Percentiles rank a stretch among this genome's conserved stretches.
Evolutionary conservation across 441 rosid genomes (phyloP).

Genomic region (Pelargonium australe): DNA sequence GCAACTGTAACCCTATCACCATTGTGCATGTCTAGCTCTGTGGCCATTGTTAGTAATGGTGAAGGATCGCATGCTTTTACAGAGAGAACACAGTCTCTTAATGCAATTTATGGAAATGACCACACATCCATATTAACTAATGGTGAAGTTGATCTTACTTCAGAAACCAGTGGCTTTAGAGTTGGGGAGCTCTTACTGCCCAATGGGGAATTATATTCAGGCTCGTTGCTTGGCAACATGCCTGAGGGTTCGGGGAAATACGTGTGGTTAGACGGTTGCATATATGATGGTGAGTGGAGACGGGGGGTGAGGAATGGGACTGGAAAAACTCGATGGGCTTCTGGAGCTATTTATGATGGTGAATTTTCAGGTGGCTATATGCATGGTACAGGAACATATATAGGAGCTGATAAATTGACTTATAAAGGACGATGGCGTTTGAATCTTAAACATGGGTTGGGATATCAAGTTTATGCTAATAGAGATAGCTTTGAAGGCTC

Average conservation of each 20-base stretch:
- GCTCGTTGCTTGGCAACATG: constrained; percentile 64
- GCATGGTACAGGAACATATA: constrained; percentile 68
- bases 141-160: constrained; percentile 44
- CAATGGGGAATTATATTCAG: constrained; percentile 66
- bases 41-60: constrained; percentile 39
- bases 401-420: constrained; percentile 41
- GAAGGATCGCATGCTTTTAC: constrained; percentile 44
- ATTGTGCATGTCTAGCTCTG: constrained; percentile 88
- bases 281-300: constrained; percentile 90
- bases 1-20: constrained; percentile 35
- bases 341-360: constrained; percentile 75
- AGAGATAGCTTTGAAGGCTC: constrained; percentile 84
- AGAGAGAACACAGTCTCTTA: constrained; percentile 77
- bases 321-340: constrained; percentile 72
- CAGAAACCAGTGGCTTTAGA: constrained; percentile 57
- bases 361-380: constrained; percentile 87
- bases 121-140: constrained; percentile 32
- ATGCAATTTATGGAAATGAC: constrained; percentile 41
- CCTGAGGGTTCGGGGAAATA: constrained; percentile 83
- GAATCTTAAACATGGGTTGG: constrained; percentile 87
- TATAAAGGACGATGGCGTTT: constrained; percentile 89
- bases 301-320: constrained; percentile 79
- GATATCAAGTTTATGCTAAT: constrained; percentile 67
- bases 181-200: constrained; percentile 53
- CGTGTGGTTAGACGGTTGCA: constrained; percentile 67